Evolutionary conservation across 2,329 filamentous ascomycete genomes (phyloP).

Genomic region (Alternaria arborescens): DNA sequence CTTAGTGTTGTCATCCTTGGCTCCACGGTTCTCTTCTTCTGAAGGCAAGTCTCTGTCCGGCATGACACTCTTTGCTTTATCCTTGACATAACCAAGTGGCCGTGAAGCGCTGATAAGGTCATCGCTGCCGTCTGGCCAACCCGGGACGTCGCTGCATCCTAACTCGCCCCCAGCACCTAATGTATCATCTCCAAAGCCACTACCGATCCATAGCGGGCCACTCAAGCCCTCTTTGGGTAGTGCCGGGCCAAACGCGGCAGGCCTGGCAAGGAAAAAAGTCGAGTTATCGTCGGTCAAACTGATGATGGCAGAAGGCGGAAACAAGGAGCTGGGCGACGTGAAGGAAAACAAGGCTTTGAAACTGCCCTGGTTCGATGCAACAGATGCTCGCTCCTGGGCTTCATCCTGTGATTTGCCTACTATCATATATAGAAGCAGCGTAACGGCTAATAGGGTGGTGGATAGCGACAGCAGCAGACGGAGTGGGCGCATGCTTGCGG

Average conservation of each 20-base stretch:
- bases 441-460: conserved; percentile 54
- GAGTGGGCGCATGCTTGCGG: conserved; percentile 48
- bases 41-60: neutral
- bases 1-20: neutral
- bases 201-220: conserved; percentile 92
- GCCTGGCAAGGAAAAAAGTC: conserved; percentile 92
- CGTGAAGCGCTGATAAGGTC: conserved; percentile 15
- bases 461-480: conserved; percentile 53
- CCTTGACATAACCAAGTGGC: conserved; percentile 2
- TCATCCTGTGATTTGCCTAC: conserved; percentile 35
- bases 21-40: conserved; percentile 9
- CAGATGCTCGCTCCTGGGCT: conserved; percentile 22
- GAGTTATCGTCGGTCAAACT: conserved; percentile 98
- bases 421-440: conserved; percentile 55
- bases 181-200: conserved; percentile 82
- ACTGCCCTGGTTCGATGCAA: conserved; percentile 40
- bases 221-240: conserved; percentile 80
- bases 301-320: conserved; percentile 94
- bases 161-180: conserved; percentile 80
- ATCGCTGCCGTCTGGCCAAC: conserved; percentile 71
- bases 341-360: conserved; percentile 58
- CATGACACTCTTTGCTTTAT: neutral
- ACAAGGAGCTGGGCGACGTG: conserved; percentile 78
- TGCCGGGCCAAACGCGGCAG: conserved; percentile 88
- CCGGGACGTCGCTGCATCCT: conserved; percentile 92